Base-by-base conservation (phyloP, 768 basidiomycete genomes). In the Hypsizygus marmoreus region DNA sequence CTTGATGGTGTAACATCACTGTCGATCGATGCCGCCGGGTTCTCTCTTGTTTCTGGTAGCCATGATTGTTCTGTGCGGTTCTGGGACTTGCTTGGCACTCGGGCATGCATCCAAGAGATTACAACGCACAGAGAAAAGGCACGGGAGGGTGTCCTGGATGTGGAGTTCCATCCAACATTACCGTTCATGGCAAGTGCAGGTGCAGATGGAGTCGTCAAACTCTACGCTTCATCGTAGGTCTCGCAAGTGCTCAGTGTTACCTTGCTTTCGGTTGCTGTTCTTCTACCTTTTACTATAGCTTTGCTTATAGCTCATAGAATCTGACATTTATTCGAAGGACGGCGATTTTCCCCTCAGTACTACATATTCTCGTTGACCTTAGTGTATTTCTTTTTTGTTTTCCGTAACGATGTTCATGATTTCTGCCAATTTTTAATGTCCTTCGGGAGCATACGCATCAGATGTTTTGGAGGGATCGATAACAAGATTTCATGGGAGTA, bases 31-130 rank as follows among this genome's bases (percentile, higher is more conserved):
- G 82, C 88, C 0, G 78, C 94, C 2, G 91, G 90, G 5, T 91
- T 91, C 58, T 84, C 85, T 4, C 79, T 99, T 39, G 87, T 92
- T 4, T 92, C 95, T 1, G 89, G 86, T 30, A 88, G 90, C 45
- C 92, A 95, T 63, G 97, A 98, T 62, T 94, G 94, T 62, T 95
- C 92, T 12, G 73, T 92, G 28, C 88, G 95, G 19, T 87, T 97
- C 69, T 99, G 97, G 97, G 91, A 95, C 63, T 67, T 97, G 38
- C 79, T 91, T 26, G 85, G 85, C 49, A 77, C 84, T 43, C 79
- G 81, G 29, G 79, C 84, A 34, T 95, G 93, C 63, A 69, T 92
- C 11, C 95, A 98, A 58, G 97, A 98, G 65, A 79, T 90, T 49
- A 86, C 89, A 24, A 81, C 80, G 28, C 97, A 98, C 69, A 81